Evolutionary conservation across 495 filamentous ascomycete genomes (phyloP), one percentile per base, ranked within the genome.

Genomic region (Aspergillus bridgeri): DNA sequence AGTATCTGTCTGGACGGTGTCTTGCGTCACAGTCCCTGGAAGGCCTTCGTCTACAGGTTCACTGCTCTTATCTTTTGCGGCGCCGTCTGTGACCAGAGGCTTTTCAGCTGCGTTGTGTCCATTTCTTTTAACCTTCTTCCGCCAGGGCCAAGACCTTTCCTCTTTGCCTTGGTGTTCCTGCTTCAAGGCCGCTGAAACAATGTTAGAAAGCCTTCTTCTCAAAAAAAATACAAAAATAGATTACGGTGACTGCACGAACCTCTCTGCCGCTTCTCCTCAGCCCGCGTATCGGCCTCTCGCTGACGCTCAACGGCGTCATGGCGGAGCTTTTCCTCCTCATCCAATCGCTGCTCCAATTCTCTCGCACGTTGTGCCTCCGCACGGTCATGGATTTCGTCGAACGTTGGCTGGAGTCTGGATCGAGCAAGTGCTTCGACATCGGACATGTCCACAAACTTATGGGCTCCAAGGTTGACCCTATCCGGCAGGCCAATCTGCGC

Each of bases 381-480:
- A 29, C 83, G 86, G 19, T 87, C 86, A 49, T 85, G 84, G 42
- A 98, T 95, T 61, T 96, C 90, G 65, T 97, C 89, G n/a, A 98
- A 69, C 0, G 94, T 83, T 18, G 94, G 94, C 69, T 91, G 89
- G n/a, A 98, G 80, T 63, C 87, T 86, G 29, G 81, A 80, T 9
- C 83, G 83, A 0, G 94, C 94, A 59, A 97, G 86, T 11, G 82
- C 83, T 54, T 97, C 87, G 43, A 98, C 81, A 50, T 91, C 90
- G 4, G 83, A 79, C 69, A 86, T 83, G 49, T 93, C 85, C 74
- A 98, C 83, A 57, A 86, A 88, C 64, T 83, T 89, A 0, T 91
- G 88, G 22, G 87, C 85, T 21, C 95, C 93, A 50, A 98, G 86
- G 60, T 91, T 81, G 43, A 96, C 79, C 65, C 84, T 87, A 21